phyloP scores from a whole-genome alignment of 2,329 filamentous ascomycete species.

The Phyllosticta citrichinensis region DNA sequence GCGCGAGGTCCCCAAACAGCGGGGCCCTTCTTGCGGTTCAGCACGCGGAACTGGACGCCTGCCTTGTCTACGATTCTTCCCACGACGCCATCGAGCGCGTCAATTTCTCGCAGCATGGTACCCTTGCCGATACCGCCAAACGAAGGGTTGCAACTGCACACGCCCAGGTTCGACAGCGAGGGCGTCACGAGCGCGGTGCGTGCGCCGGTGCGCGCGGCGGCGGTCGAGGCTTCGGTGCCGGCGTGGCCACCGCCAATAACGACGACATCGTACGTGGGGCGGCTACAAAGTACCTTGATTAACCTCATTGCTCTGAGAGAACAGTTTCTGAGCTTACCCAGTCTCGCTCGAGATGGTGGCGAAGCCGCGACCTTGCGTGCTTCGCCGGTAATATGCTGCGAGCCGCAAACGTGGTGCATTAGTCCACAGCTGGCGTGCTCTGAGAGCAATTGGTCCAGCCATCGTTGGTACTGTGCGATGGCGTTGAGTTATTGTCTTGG shows the following conservation, averaged over 20 bases:
- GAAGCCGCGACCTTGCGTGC: conserved; percentile 25
- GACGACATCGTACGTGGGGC: conserved; percentile 68
- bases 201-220: conserved; percentile 79
- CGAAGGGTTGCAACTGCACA: conserved; percentile 93
- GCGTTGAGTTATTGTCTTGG: not conserved
- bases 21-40: conserved; percentile 84
- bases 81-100: conserved; percentile 84
- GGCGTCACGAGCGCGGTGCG: conserved; percentile 85
- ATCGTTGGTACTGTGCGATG: not conserved
- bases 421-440: conserved; percentile 35
- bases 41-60: conserved; percentile 81
- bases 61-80: conserved; percentile 87
- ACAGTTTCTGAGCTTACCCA: conserved; percentile 15
- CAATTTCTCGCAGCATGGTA: conserved; percentile 88
- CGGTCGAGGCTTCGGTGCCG: conserved; percentile 85
- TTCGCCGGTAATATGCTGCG: conserved; percentile 16
- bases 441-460: conserved; percentile 9
- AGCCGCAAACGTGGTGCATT: conserved; percentile 39
- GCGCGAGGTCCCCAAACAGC: conserved; percentile 95
- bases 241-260: conserved; percentile 95
- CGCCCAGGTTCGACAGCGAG: conserved; percentile 76
- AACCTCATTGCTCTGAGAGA: not conserved
- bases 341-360: conserved; percentile 34
- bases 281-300: not conserved
- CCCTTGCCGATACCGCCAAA: conserved; percentile 99